These are phyloP conservation scores for Lactarius evosmus DNA, from an alignment of 768 basidiomycete species.

Conservation along the genomic window DNA sequence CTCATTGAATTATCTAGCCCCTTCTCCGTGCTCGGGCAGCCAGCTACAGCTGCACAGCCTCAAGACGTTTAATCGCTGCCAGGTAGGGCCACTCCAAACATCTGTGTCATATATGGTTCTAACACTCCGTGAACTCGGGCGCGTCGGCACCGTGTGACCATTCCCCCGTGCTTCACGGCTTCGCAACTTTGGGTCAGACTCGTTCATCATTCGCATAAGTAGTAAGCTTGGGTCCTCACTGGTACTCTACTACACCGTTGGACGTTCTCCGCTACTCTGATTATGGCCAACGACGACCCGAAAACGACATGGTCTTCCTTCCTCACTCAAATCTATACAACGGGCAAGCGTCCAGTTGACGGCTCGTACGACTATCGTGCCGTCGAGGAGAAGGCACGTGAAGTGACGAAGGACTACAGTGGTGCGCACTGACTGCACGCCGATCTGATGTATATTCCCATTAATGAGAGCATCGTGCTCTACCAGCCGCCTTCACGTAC, in stretches of 20 bases:
- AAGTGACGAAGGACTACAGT: conserved; percentile 54
- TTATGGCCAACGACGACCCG: background rate
- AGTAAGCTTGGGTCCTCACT: background rate
- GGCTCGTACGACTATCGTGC: conserved; percentile 61
- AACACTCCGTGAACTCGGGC: background rate
- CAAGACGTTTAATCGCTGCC: too few species aligned
- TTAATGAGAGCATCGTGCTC: background rate
- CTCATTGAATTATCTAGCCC: too few species aligned
- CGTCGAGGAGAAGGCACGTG: conserved; percentile 63
- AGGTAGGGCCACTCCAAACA: too few species aligned
- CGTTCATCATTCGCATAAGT: background rate
- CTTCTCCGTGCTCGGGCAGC: too few species aligned
- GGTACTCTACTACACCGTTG: background rate
- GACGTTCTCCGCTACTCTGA: background rate
- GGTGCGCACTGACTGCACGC: conserved; percentile 38
- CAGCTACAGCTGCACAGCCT: too few species aligned
- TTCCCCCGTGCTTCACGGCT: background rate
- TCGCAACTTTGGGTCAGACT: background rate
- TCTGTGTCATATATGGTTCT: too few species aligned
- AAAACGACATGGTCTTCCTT: conserved; percentile 19
- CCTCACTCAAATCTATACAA: background rate
- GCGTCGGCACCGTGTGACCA: background rate
- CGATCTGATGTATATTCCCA: background rate
- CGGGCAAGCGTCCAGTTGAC: conserved; percentile 28
- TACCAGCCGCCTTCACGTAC: conserved; percentile 68